phyloP scores from a whole-genome alignment of 2,329 filamentous ascomycete genomes.

The Colletotrichum trifolii region DNA sequence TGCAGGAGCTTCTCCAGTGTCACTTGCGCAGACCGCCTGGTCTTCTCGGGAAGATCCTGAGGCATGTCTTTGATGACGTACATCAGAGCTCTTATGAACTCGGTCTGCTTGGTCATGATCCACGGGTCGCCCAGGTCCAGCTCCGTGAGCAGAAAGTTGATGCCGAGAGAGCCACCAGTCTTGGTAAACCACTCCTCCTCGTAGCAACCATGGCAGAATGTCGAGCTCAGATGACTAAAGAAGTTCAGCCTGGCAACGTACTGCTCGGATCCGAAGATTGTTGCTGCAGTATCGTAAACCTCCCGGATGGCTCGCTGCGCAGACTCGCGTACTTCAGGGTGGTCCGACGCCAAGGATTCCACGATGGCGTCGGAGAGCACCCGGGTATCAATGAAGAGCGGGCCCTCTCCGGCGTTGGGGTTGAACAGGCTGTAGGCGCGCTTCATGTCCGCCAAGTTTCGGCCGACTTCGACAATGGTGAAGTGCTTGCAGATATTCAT shows the following conservation, averaged over 20 bases:
- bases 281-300: constrained; percentile 79
- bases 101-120: constrained; percentile 83
- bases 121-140: constrained; percentile 86
- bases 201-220: constrained; percentile 94
- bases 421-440: constrained; percentile 84
- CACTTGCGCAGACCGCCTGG: constrained; percentile 82
- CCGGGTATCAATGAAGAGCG: constrained; percentile 86
- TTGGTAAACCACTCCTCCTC: constrained; percentile 99
- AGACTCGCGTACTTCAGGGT: constrained; percentile 81
- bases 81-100: constrained; percentile 90
- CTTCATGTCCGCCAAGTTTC: constrained; percentile 83
- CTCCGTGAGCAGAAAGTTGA: constrained; percentile 86
- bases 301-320: constrained; percentile 82
- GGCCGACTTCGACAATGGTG: constrained; percentile 87
- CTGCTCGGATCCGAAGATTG: constrained; percentile 80
- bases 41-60: constrained; percentile 90
- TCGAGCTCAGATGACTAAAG: constrained; percentile 83
- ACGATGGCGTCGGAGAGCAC: constrained; percentile 90
- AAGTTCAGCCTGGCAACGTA: constrained; percentile 82
- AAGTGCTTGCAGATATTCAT: constrained; percentile 89
- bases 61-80: constrained; percentile 99
- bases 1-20: constrained; percentile 84
- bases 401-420: constrained; percentile 86
- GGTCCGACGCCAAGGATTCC: constrained; percentile 89
- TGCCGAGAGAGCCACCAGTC: constrained; percentile 89